Evolutionary conservation across 768 basidiomycete genomes (phyloP), one percentile per base, ranked within the genome.

Genomic region (Lactarius trivialis): DNA sequence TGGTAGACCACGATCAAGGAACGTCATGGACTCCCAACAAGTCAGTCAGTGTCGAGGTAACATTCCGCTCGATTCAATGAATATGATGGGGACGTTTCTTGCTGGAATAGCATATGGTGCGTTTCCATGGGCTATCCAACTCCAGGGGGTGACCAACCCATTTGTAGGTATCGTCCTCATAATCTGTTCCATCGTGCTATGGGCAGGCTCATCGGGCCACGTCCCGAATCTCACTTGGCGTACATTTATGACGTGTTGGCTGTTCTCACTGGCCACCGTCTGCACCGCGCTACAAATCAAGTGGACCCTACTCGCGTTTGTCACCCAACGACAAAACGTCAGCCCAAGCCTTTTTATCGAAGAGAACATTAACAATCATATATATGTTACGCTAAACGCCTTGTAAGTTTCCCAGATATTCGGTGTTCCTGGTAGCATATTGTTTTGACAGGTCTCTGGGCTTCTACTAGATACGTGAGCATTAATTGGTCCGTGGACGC

Each of bases 401-500:
- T 61, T 67, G 72, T 73, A 53, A 55, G 72, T 68, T 57, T 45
- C 11, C 45, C 28, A 2, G n/a, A 9, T 21, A 11, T 55, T 43
- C 36, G 28, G 14, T 19, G 17, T 39, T n/a, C 17, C 21, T 34
- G 6, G 19, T 43, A 36, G 30, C 7, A 32, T 53, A 21, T 55
- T 7, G 50, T 57, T 11, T 48, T 58, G 24, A 56, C 54, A 55
- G 54, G 21, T 33, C 19, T 55, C 19, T 51, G 60, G 57, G 60
- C 57, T 33, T 55, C 33, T 60, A 73, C 33, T 60, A 73, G 72
- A 60, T 72, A 72, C 56, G 54, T 74, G 2, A 43, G 65, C 17
- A 56, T 73, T 49, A 74, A 69, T 56, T 73, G 72, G 73, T 55
- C 70, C 1, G 63, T 68, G 12, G 73, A 74, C 43, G 70, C 68